These are phyloP conservation scores for Yamadazyma oceani DNA, from an alignment of 1,139 yeast species.

Conservation along the genomic window DNA sequence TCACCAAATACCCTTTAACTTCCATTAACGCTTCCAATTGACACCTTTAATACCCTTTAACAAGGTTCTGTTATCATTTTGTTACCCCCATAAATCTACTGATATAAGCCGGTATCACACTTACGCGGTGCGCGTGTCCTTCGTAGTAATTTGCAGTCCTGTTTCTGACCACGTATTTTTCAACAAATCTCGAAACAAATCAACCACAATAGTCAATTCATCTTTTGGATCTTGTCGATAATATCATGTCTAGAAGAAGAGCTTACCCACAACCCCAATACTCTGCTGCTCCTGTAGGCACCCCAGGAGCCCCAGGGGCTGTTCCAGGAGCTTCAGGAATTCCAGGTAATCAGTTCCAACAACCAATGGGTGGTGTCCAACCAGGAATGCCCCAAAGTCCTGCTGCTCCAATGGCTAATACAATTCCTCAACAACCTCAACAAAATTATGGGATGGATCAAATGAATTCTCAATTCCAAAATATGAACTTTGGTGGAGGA, in stretches of 20 bases:
- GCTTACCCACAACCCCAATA: constrained; percentile 69
- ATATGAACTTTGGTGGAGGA: constrained; percentile 31
- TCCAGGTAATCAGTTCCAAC: constrained; percentile 8
- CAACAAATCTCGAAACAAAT: constrained; percentile 1
- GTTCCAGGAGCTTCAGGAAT: constrained; percentile 4
- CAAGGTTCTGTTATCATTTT: no score
- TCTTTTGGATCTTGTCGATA: background rate
- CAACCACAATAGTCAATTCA: background rate
- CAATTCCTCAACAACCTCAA: constrained; percentile 10
- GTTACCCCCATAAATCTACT: no score
- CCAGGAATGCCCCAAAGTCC: constrained; percentile 7
- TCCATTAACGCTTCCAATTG: no score
- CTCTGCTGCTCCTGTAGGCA: constrained; percentile 35
- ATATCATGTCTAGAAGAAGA: constrained; percentile 44
- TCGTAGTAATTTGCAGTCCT: no score
- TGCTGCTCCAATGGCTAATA: no score
- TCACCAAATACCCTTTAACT: no score
- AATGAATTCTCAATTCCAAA: constrained; percentile 39
- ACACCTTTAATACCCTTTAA: no score
- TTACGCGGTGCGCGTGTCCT: no score
- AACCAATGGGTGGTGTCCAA: constrained; percentile 10
- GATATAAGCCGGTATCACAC: no score
- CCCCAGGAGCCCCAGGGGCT: constrained; percentile 11
- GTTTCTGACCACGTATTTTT: constrained; percentile 4
- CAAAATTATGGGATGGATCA: constrained; percentile 31